A percentile compares a stretch with the other conserved stretches of the same genome.
Evolutionary conservation across 1,284 basidiomycete species (phyloP).

Genomic region (Volvariella surrecta): DNA sequence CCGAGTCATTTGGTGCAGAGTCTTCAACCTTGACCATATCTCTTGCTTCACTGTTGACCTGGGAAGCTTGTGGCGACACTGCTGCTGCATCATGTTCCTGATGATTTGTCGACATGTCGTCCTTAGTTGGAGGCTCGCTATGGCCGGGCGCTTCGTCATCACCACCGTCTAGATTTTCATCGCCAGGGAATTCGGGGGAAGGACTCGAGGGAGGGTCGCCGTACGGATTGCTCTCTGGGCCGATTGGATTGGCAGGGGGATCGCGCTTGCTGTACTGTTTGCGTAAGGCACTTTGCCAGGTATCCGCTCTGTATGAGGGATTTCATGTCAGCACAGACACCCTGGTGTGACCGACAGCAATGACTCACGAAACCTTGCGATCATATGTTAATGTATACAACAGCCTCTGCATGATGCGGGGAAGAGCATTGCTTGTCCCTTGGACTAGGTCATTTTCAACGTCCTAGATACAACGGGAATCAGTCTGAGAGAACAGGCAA

Average conservation of each 20-base stretch:
- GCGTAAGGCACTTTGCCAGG: constrained; percentile 67
- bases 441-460: constrained; percentile 67
- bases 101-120: too few relatives aligned
- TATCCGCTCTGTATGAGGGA: constrained; percentile 42
- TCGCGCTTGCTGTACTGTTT: constrained; percentile 65
- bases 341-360: constrained; percentile 3
- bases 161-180: background rate
- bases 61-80: background rate
- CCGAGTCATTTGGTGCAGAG: background rate
- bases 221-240: constrained; percentile 33
- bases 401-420: constrained; percentile 66
- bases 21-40: background rate
- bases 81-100: too few relatives aligned
- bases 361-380: constrained; percentile 59
- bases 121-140: background rate
- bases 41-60: background rate
- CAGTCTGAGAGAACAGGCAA: constrained; percentile 4
- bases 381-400: constrained; percentile 71
- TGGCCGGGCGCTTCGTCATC: background rate
- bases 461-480: constrained; percentile 36
- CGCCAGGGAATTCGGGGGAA: background rate
- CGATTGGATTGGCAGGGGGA: constrained; percentile 63
- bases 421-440: constrained; percentile 50
- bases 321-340: background rate
- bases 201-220: constrained; percentile 23